These are phyloP conservation scores for Calonectria honghensis DNA, from an alignment of 2,329 filamentous ascomycete genomes.

Conservation along the genomic window DNA sequence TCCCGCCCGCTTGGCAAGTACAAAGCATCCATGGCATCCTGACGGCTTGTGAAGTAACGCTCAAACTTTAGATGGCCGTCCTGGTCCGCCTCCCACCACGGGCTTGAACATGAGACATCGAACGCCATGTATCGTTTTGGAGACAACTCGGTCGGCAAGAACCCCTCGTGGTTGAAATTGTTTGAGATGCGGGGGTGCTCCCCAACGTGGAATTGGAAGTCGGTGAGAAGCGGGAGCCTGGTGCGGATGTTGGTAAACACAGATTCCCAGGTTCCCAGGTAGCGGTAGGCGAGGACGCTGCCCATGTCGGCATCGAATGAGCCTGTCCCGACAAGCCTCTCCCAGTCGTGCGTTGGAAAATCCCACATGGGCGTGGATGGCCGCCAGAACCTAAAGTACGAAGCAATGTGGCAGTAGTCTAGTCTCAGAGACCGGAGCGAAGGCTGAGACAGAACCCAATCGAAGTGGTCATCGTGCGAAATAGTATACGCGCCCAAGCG, in stretches of 20 bases:
- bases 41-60: background rate
- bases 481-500: conserved; percentile 42
- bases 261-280: conserved; percentile 45
- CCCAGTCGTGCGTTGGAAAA: conserved; percentile 40
- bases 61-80: background rate
- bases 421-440: conserved; percentile 38
- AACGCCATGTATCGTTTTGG: conserved; percentile 2
- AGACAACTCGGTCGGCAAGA: background rate
- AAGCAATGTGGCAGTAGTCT: conserved; percentile 37
- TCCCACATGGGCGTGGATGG: background rate
- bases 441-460: conserved; percentile 49
- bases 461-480: conserved; percentile 49
- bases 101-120: background rate
- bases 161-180: background rate
- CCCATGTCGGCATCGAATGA: accelerated
- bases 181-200: background rate
- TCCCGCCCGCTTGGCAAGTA: background rate
- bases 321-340: background rate
- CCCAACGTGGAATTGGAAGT: conserved; percentile 21
- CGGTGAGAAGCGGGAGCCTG: conserved; percentile 21
- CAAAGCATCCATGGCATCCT: background rate
- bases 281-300: background rate
- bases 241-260: conserved; percentile 48
- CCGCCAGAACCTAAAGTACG: background rate
- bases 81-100: background rate